Base-by-base conservation (phyloP, 75 land plant genomes). In the Azolla pinnata region DNA sequence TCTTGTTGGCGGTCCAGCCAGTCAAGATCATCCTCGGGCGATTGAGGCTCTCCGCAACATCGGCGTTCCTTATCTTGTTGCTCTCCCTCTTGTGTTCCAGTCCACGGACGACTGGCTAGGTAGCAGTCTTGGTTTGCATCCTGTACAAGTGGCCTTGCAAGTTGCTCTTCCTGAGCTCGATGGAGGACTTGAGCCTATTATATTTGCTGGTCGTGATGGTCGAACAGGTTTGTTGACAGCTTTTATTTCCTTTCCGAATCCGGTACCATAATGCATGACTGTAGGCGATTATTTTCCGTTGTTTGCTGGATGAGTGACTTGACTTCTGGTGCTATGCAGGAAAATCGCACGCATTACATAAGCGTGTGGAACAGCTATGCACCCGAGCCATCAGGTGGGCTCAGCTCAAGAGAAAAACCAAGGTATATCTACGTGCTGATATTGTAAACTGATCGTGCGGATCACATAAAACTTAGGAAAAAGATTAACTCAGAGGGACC, bases 171-270 rank as follows among this genome's bases (percentile, higher is more conserved):
- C 99, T 26, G 99, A 95, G 74, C 79, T 95, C 21, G 99, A 95
- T 65, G 99, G 99, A 34, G 99, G 97, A n/a, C 74, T 95, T 80
- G 99, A 95, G 79, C 99, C 99, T 14, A 95, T 95, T 47, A 92
- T 95, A 24, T 95, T 95, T 59, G 75, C 99, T 5, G 99, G 99
- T 9, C 85, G 99, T 12, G 99, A 95, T 54, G 79, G 86, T 0
- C 69, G 84, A 69, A 90, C 99, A 61, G 99, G 99, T 67, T 56
- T 75, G 75, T 64, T 58, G 54, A 2, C 31, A 34, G n/a, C n/a
- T n/a, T n/a, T n/a, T n/a, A n/a, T n/a, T n/a, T n/a, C n/a, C n/a
- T n/a, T n/a, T n/a, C n/a, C n/a, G n/a, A n/a, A n/a, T n/a, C n/a
- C n/a, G n/a, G n/a, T n/a, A n/a, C n/a, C n/a, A n/a, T n/a, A n/a